phyloP scores from a whole-genome alignment of 495 filamentous ascomycete species.

The Pyrenula aspistea region DNA sequence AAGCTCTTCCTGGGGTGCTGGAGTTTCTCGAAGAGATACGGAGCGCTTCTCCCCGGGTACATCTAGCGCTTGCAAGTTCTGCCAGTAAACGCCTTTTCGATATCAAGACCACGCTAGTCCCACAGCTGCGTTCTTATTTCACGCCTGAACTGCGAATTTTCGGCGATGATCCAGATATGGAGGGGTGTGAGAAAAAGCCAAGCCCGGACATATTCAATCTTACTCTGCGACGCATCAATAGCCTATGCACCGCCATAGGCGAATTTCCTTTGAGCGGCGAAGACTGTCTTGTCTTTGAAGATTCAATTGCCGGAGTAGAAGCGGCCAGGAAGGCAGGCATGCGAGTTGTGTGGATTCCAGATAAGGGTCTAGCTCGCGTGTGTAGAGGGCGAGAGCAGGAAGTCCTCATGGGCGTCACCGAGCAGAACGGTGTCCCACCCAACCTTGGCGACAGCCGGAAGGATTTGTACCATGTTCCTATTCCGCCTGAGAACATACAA shows the following conservation, averaged over 20 bases:
- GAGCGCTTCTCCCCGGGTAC: not conserved
- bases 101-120: not conserved
- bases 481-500: not conserved
- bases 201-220: conserved; percentile 21
- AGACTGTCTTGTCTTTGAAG: conserved; percentile 34
- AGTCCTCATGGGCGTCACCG: conserved; percentile 10
- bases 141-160: conserved; percentile 11
- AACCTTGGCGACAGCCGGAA: not conserved
- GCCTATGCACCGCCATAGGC: conserved; percentile 14
- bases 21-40: not conserved
- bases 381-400: conserved; percentile 15
- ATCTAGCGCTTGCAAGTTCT: not conserved
- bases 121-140: conserved; percentile 8
- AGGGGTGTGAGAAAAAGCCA: conserved; percentile 20
- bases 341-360: conserved; percentile 31
- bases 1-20: not conserved
- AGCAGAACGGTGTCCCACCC: not conserved
- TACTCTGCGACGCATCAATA: conserved; percentile 18
- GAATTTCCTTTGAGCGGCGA: conserved; percentile 9
- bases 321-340: conserved; percentile 31
- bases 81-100: not conserved
- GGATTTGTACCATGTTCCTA: not conserved
- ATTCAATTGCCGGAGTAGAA: conserved; percentile 28
- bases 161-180: conserved; percentile 21
- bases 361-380: conserved; percentile 16